These are phyloP conservation scores for Albifimbria verrucaria DNA, from an alignment of 2,329 filamentous ascomycete genomes.

Conservation along the genomic window DNA sequence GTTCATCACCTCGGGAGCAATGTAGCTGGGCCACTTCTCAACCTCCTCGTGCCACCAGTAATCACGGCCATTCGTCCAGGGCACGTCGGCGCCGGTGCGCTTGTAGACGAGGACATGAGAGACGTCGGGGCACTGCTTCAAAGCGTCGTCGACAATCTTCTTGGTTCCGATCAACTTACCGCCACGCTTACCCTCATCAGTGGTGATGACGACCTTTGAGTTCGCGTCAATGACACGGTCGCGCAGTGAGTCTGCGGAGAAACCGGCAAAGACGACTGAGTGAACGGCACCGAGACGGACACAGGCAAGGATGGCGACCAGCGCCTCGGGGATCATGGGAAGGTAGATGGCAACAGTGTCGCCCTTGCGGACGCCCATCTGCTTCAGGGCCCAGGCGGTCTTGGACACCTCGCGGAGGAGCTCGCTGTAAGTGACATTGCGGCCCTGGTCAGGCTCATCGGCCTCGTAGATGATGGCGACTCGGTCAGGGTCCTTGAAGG, in stretches of 20 bases:
- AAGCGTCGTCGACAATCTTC: slow-evolving; percentile 97
- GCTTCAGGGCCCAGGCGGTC: slow-evolving; percentile 82
- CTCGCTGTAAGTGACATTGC: slow-evolving; percentile 88
- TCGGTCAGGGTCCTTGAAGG: slow-evolving; percentile 89
- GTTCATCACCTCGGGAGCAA: slow-evolving; percentile 82
- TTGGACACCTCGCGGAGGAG: slow-evolving; percentile 88
- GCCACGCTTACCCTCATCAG: slow-evolving; percentile 95
- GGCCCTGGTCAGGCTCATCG: slow-evolving; percentile 83
- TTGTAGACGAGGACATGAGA: slow-evolving; percentile 86
- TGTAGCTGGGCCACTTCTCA: slow-evolving; percentile 92
- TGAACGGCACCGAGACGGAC: slow-evolving; percentile 91
- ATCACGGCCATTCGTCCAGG: slow-evolving; percentile 85
- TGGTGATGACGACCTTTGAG: slow-evolving; percentile 92
- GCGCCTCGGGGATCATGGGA: slow-evolving; percentile 96
- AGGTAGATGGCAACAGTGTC: slow-evolving; percentile 97
- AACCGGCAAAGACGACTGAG: slow-evolving; percentile 96
- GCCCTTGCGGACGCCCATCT: slow-evolving; percentile 95
- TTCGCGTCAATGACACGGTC: slow-evolving; percentile 91
- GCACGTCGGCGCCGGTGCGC: slow-evolving; percentile 89
- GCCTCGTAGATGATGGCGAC: slow-evolving; percentile 98
- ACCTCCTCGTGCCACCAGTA: slow-evolving; percentile 99
- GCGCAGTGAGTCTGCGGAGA: slow-evolving; percentile 92
- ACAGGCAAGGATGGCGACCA: slow-evolving; percentile 89
- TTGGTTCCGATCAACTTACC: slow-evolving; percentile 97
- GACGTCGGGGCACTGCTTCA: slow-evolving; percentile 93